phyloP scores from a whole-genome alignment of 2,329 filamentous ascomycete species.

The Ophiostoma himal-ulmi region DNA sequence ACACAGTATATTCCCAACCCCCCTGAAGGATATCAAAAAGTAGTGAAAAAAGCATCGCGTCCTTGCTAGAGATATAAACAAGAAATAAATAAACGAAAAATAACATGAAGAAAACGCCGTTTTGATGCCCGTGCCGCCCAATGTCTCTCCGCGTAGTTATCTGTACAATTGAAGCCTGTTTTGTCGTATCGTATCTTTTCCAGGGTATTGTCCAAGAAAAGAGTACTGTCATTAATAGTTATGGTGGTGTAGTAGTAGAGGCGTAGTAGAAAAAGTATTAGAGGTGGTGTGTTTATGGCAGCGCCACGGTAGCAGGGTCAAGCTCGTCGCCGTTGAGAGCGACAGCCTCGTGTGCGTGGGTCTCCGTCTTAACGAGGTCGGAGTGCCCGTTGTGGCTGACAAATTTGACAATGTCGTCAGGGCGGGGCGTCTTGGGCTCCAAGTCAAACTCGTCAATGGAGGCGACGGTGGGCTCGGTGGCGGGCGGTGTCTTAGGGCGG shows the following conservation, averaged over 20 bases:
- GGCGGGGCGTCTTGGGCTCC: conserved; percentile 25
- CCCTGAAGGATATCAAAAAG: neutral
- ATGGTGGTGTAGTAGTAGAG: neutral
- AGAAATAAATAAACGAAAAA: neutral
- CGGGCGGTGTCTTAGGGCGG: conserved; percentile 15
- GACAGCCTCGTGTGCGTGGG: neutral
- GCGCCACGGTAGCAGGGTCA: conserved; percentile 19
- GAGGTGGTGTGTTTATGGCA: conserved; percentile 8
- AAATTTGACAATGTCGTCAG: conserved; percentile 19
- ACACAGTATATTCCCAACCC: neutral
- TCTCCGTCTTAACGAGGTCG: neutral
- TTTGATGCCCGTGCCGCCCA: conserved; percentile 6
- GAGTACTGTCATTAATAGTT: conserved; percentile 14
- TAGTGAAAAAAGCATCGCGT: neutral
- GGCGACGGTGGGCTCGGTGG: conserved; percentile 20
- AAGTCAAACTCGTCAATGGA: conserved; percentile 24
- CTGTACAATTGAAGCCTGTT: neutral
- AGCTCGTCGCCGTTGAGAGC: conserved; percentile 20
- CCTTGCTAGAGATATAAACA: neutral
- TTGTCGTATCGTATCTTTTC: conserved; percentile 3
- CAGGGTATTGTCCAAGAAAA: neutral
- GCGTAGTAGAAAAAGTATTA: neutral
- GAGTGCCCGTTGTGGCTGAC: neutral
- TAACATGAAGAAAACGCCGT: conserved; percentile 7
- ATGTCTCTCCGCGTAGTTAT: neutral